These are phyloP conservation scores for Ramaria sp. DNA, from an alignment of 768 basidiomycete genomes.

Conservation along the genomic window DNA sequence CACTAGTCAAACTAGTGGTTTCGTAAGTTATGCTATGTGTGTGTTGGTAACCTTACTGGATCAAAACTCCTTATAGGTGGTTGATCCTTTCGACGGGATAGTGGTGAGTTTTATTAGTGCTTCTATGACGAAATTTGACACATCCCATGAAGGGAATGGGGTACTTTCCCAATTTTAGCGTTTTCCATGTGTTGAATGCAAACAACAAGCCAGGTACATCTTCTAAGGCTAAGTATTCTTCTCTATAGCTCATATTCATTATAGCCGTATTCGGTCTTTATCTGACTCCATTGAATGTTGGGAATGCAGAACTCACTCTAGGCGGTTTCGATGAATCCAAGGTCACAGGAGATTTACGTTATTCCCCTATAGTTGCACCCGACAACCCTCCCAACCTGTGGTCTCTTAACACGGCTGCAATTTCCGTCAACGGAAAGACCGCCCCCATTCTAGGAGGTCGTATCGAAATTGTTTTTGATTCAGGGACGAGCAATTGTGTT, in stretches of 20 bases:
- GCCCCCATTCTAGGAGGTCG: slow-evolving; percentile 27
- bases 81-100: slow-evolving; percentile 22
- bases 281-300: slow-evolving; percentile 35
- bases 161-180: slow-evolving; percentile 38
- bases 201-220: slow-evolving; percentile 40
- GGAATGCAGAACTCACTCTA: slow-evolving; percentile 41
- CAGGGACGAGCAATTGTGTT: slow-evolving; percentile 45
- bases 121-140: neutral
- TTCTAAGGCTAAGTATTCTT: neutral
- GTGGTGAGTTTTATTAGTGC: neutral
- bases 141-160: slow-evolving; percentile 19
- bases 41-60: neutral
- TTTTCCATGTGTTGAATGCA: slow-evolving; percentile 34
- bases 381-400: slow-evolving; percentile 19
- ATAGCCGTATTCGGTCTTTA: slow-evolving; percentile 40
- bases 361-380: slow-evolving; percentile 29
- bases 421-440: slow-evolving; percentile 44
- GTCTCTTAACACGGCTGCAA: slow-evolving; percentile 32
- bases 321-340: slow-evolving; percentile 43
- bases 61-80: slow-evolving; percentile 12
- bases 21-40: slow-evolving; percentile 17
- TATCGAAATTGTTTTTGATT: slow-evolving; percentile 44
- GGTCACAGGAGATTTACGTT: slow-evolving; percentile 28
- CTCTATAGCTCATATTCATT: neutral
- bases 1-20: slow-evolving; percentile 40